These are phyloP conservation scores for Aspergillus novofumigatus DNA, from an alignment of 2,329 filamentous ascomycete genomes.

Conservation along the genomic window DNA sequence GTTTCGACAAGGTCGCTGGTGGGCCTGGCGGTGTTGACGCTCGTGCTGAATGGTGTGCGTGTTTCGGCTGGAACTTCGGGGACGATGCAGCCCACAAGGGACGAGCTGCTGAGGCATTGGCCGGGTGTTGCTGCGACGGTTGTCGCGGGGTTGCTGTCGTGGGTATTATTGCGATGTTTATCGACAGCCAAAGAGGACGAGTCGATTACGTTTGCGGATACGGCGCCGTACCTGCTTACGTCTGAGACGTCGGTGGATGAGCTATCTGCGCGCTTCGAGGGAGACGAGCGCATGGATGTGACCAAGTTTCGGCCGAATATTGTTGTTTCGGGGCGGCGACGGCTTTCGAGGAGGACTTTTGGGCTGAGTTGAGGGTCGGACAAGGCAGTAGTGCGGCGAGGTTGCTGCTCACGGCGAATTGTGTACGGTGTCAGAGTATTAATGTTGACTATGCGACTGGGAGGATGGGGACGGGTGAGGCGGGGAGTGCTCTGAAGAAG, in stretches of 20 bases:
- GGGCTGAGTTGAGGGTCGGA: slow-evolving; percentile 56
- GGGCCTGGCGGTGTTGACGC: slow-evolving; percentile 4
- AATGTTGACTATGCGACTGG: slow-evolving; percentile 70
- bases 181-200: slow-evolving; percentile 12
- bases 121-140: slow-evolving; percentile 3
- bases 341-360: slow-evolving; percentile 69
- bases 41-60: slow-evolving; percentile 7
- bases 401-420: slow-evolving; percentile 65
- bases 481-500: slow-evolving; percentile 63
- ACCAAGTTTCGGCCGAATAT: slow-evolving; percentile 71
- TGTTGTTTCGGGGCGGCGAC: slow-evolving; percentile 55
- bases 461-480: slow-evolving; percentile 51
- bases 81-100: not conserved
- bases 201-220: slow-evolving; percentile 30
- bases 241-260: slow-evolving; percentile 66
- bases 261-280: slow-evolving; percentile 55
- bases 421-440: slow-evolving; percentile 62
- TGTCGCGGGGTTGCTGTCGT: slow-evolving; percentile 5
- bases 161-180: not conserved
- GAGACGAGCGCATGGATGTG: slow-evolving; percentile 54
- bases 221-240: slow-evolving; percentile 63
- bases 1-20: slow-evolving; percentile 1
- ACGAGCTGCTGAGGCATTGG: not conserved
- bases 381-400: slow-evolving; percentile 18
- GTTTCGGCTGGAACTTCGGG: not conserved